phyloP scores from a whole-genome alignment of 2,329 filamentous ascomycete species.

The Clathrospora elynae region DNA sequence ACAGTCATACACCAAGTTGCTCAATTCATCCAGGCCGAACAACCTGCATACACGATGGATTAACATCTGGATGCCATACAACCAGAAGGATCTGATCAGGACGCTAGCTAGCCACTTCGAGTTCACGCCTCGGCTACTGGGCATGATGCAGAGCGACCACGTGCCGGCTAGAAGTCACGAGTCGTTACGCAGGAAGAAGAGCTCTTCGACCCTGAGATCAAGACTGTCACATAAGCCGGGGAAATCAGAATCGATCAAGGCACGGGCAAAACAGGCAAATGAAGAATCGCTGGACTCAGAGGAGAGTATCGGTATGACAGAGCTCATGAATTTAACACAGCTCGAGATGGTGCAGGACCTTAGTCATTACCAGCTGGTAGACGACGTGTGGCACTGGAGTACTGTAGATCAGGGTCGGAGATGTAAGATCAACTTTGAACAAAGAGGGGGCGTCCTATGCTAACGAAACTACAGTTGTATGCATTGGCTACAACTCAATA shows the following conservation, averaged over 20 bases:
- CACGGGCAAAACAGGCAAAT: slow-evolving; percentile 18
- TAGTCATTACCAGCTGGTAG: slow-evolving; percentile 64
- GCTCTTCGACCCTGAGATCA: slow-evolving; percentile 40
- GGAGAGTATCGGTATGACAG: slow-evolving; percentile 44
- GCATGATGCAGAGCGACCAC: slow-evolving; percentile 66
- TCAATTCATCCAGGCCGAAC: slow-evolving; percentile 51
- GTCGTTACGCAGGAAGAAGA: slow-evolving; percentile 32
- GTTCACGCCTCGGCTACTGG: slow-evolving; percentile 69
- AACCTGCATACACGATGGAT: slow-evolving; percentile 71
- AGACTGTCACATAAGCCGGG: slow-evolving; percentile 34
- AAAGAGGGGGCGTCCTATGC: not conserved
- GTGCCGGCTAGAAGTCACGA: slow-evolving; percentile 32
- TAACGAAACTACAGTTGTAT: slow-evolving; percentile 59
- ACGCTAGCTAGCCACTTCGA: slow-evolving; percentile 66
- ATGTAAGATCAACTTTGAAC: slow-evolving; percentile 54
- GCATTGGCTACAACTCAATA: slow-evolving; percentile 72
- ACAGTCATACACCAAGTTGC: slow-evolving; percentile 49
- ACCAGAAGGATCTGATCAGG: slow-evolving; percentile 62
- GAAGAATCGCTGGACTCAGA: slow-evolving; percentile 35
- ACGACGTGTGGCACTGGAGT: slow-evolving; percentile 76
- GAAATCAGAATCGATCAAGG: slow-evolving; percentile 23
- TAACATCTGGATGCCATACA: slow-evolving; percentile 72
- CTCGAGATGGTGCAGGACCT: slow-evolving; percentile 46
- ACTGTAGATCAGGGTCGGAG: slow-evolving; percentile 70
- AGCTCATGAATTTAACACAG: slow-evolving; percentile 45